A percentile compares a stretch with the other conserved stretches of the same genome.
These are phyloP conservation scores for Colletotrichum caudatum DNA, from an alignment of 2,329 filamentous ascomycete species.

Conservation along the genomic window DNA sequence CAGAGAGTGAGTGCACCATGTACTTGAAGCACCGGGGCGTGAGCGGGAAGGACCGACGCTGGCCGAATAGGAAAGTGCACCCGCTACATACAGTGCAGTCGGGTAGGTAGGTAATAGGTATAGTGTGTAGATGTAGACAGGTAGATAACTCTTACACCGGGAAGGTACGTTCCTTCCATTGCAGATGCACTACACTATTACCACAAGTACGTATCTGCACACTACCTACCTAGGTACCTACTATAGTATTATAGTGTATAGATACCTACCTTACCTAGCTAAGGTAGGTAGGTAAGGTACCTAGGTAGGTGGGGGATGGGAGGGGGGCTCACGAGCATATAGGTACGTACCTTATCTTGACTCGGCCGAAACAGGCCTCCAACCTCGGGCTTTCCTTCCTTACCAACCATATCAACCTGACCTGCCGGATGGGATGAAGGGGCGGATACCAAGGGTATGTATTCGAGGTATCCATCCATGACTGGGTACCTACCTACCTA, in stretches of 20 bases:
- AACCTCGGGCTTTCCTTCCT: not conserved
- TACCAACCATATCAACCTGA: not conserved
- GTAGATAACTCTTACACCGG: too few species aligned
- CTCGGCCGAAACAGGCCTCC: not conserved
- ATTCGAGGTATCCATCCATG: too few species aligned
- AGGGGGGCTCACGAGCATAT: not conserved
- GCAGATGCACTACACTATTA: not conserved
- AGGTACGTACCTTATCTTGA: constrained; percentile 7
- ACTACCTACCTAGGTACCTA: not conserved
- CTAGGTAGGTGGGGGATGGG: not conserved
- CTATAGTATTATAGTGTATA: too few species aligned
- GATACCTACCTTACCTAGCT: too few species aligned
- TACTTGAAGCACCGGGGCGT: not conserved
- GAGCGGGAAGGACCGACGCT: constrained; percentile 26
- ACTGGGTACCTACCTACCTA: too few species aligned
- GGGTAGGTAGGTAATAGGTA: too few species aligned
- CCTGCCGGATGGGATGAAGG: too few species aligned
- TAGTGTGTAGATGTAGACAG: too few species aligned
- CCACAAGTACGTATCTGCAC: not conserved
- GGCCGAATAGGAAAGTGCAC: not conserved
- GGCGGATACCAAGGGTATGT: too few species aligned
- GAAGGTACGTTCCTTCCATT: not conserved
- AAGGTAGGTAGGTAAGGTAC: too few species aligned
- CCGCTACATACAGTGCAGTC: not conserved
- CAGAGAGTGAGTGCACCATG: too few species aligned